phyloP scores from a whole-genome alignment of 2,329 filamentous ascomycete genomes.

The Sarocladiaceae sp. region DNA sequence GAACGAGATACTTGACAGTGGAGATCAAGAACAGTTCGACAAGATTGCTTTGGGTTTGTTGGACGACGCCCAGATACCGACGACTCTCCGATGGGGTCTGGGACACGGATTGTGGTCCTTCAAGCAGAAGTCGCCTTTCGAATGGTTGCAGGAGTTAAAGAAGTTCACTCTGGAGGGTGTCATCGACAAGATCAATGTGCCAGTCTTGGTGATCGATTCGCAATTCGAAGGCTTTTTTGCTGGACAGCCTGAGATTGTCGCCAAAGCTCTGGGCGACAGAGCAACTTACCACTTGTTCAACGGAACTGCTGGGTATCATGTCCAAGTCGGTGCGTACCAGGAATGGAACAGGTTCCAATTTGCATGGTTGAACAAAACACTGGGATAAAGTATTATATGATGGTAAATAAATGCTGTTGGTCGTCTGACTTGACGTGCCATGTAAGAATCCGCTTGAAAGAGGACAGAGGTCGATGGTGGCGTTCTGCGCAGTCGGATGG shows the following conservation, averaged over 20 bases:
- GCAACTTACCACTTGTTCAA: slow-evolving; percentile 10
- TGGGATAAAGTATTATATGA: too few species aligned
- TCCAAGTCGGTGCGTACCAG: too few species aligned
- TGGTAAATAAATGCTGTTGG: too few species aligned
- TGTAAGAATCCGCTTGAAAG: too few species aligned
- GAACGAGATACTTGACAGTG: slow-evolving; percentile 14
- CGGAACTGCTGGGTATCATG: too few species aligned
- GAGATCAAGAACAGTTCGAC: slow-evolving; percentile 17
- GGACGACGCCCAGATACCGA: slow-evolving; percentile 10
- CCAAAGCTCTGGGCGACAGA: slow-evolving; percentile 12
- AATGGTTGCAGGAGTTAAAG: slow-evolving; percentile 15
- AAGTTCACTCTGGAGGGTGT: slow-evolving; percentile 16
- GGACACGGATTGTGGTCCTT: slow-evolving; percentile 23
- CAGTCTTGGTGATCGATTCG: slow-evolving; percentile 17
- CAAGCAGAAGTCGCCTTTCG: slow-evolving; percentile 18
- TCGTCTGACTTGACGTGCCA: too few species aligned
- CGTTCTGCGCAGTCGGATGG: too few species aligned
- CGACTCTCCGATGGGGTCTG: slow-evolving; percentile 18
- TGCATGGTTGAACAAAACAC: too few species aligned
- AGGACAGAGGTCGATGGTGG: too few species aligned
- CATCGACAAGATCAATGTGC: slow-evolving; percentile 18
- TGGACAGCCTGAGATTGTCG: slow-evolving; percentile 14
- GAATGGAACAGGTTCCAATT: too few species aligned
- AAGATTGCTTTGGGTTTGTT: slow-evolving; percentile 11
- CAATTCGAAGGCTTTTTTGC: slow-evolving; percentile 17